phyloP scores from a whole-genome alignment of 345 rosid genomes.

The Arabis alpina region DNA sequence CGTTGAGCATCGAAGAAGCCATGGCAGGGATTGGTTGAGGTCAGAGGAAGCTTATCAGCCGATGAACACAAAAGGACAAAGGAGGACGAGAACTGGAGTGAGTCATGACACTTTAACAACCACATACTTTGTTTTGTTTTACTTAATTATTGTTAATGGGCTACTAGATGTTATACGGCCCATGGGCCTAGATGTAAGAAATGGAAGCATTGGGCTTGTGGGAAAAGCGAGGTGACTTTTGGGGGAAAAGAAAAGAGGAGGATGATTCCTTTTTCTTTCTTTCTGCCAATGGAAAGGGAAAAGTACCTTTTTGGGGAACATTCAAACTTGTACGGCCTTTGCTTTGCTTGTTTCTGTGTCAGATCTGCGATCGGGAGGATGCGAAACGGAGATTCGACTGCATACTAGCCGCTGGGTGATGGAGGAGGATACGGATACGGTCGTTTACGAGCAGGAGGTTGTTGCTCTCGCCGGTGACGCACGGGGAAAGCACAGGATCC shows the following conservation, averaged over 20 bases:
- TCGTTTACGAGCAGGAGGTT: slow-evolving; percentile 26
- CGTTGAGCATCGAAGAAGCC: slow-evolving; percentile 78
- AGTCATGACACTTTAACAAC: slow-evolving; percentile 12
- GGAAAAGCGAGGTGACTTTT: slow-evolving; percentile 25
- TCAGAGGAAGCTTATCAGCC: slow-evolving; percentile 15
- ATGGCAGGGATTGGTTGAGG: slow-evolving; percentile 35
- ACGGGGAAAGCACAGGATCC: slow-evolving; percentile 74
- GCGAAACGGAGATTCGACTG: slow-evolving; percentile 18
- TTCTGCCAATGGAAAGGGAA: slow-evolving; percentile 13
- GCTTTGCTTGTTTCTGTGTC: slow-evolving; percentile 30
- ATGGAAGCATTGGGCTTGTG: background rate
- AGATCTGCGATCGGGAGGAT: slow-evolving; percentile 38
- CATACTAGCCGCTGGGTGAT: background rate
- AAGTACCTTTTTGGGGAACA: background rate
- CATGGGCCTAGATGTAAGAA: background rate
- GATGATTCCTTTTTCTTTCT: background rate
- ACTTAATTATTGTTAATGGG: too few relatives aligned
- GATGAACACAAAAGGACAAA: background rate
- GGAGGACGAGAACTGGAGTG: background rate
- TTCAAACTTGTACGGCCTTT: slow-evolving; percentile 26
- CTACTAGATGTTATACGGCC: background rate
- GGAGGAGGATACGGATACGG: slow-evolving; percentile 34
- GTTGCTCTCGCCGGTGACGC: slow-evolving; percentile 49
- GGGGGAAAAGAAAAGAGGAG: background rate
- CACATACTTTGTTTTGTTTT: background rate